phyloP scores from a whole-genome alignment of 371 early-diverging fungal genomes.

The Syncephalastrum sp. region DNA sequence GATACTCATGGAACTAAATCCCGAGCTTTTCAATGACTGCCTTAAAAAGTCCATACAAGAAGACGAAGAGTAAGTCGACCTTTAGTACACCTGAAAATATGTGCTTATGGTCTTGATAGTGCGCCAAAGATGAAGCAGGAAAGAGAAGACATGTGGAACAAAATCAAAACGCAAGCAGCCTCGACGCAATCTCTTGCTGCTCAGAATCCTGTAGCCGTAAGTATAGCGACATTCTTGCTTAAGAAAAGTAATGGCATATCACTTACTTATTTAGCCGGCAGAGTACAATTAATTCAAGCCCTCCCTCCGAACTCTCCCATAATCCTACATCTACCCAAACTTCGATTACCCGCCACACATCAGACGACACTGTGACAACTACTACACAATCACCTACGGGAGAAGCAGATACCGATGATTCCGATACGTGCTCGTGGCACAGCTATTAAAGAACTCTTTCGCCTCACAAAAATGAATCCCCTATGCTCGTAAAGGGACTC shows the following conservation, averaged over 20 bases:
- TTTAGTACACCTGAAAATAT: not conserved
- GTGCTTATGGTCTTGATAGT: not conserved
- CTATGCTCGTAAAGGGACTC: too few species aligned
- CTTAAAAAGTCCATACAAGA: conserved; percentile 56
- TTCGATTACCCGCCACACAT: not conserved
- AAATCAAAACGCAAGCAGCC: too few species aligned
- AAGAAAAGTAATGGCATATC: too few species aligned
- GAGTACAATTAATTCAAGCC: too few species aligned
- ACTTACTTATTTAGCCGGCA: too few species aligned
- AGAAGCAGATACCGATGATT: conserved; percentile 1
- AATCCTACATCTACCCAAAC: too few species aligned
- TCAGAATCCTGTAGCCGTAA: too few species aligned
- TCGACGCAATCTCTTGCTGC: too few species aligned
- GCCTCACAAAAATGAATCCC: too few species aligned
- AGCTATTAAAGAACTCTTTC: not conserved
- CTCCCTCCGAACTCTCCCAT: too few species aligned
- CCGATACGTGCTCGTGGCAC: conserved; percentile 9
- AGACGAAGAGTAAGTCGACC: conserved; percentile 12
- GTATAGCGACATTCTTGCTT: too few species aligned
- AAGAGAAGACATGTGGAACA: conserved; percentile 15
- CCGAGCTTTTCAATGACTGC: conserved; percentile 88
- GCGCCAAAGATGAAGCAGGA: conserved; percentile 4
- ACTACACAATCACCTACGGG: not conserved
- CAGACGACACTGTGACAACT: conserved; percentile 1
- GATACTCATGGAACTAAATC: conserved; percentile 88